A percentile compares a stretch with the other conserved stretches of the same genome.
Evolutionary conservation across 768 basidiomycete genomes (phyloP).

Genomic region (Lepiota subincarnata): DNA sequence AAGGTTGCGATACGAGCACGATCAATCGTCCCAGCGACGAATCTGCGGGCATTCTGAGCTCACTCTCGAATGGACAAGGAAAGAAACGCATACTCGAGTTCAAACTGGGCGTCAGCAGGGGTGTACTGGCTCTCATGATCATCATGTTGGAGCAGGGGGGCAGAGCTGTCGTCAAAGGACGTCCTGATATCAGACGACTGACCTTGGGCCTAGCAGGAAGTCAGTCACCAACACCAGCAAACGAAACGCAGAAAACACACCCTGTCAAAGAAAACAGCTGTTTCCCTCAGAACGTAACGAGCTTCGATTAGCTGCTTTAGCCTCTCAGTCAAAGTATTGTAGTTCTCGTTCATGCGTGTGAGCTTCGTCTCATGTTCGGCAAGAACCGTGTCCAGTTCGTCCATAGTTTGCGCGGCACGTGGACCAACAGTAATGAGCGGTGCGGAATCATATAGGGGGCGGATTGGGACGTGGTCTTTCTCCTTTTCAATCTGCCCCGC

Average conservation of each 20-base stretch:
- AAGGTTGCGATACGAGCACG: slow-evolving; percentile 88
- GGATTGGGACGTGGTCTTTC: slow-evolving; percentile 75
- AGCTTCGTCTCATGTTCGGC: slow-evolving; percentile 83
- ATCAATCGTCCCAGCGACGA: slow-evolving; percentile 95
- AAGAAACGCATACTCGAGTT: slow-evolving; percentile 69
- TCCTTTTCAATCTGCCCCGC: slow-evolving; percentile 80
- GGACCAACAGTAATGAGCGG: slow-evolving; percentile 89
- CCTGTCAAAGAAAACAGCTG: slow-evolving; percentile 92
- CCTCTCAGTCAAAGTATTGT: slow-evolving; percentile 82
- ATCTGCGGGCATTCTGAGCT: slow-evolving; percentile 42
- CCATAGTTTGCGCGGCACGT: slow-evolving; percentile 87
- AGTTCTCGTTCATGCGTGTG: slow-evolving; percentile 88
- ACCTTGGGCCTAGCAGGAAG: slow-evolving; percentile 58
- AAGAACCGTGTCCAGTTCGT: slow-evolving; percentile 87
- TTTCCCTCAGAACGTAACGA: slow-evolving; percentile 90
- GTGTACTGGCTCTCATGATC: slow-evolving; percentile 71
- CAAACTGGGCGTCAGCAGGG: slow-evolving; percentile 56
- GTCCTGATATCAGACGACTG: slow-evolving; percentile 77
- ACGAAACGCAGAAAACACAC: slow-evolving; percentile 32
- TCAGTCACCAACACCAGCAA: slow-evolving; percentile 6
- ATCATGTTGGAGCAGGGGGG: slow-evolving; percentile 88
- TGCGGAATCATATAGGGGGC: slow-evolving; percentile 82
- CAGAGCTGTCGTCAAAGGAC: slow-evolving; percentile 89
- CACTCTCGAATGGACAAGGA: background rate
- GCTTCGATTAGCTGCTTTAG: slow-evolving; percentile 89